Evolutionary conservation across 768 basidiomycete species (phyloP), one percentile per base, ranked within the genome.

Genomic region (Trametes gibbosa): DNA sequence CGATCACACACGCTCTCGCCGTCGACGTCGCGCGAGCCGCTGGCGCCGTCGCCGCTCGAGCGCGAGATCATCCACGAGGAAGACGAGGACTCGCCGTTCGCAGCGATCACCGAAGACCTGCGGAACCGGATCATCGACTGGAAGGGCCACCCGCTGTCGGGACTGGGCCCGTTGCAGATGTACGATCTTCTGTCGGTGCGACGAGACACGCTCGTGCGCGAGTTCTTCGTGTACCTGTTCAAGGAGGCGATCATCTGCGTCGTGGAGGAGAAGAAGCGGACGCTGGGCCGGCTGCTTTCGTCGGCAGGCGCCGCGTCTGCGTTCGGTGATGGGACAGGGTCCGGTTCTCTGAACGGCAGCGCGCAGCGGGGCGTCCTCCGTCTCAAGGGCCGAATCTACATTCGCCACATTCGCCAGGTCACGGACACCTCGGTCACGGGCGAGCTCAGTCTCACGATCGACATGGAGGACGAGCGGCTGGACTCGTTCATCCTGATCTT

Each of bases 231-330:
- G 60, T 98, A 98, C 75, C 83, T 99, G 25, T 99, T 98, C 84
- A 89, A 89, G 68, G 94, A 98, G 72, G 97, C 97, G 10, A 91
- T 99, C 64, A 94, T 99, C 59, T 99, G 97, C 72, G 94, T 98
- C n/a, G 70, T 90, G 19, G 95, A 98, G 72, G 96, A 99, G 75
- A 92, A 87, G 78, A 95, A 93, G 68, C 85, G 89, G 24, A 85
- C 87, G 0, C 75, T 95, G 2, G 85, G 88, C 8, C 83, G 88
- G 25, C 78, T 94, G 46, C 79, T 94, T 5, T 86, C 87, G 29
- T 81, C 77, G 58, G 85, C 86, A 0, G 71, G 73, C 39, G 63
- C 68, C 5, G 63, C 63, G 24, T 82, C 84, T 5, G 75, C 77
- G 3, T 76, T 82, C 42, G 82, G 78, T 39, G 85, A 86, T 59